phyloP scores from a whole-genome alignment of 148 eudicot species.

The Amaranthus palmeri region DNA sequence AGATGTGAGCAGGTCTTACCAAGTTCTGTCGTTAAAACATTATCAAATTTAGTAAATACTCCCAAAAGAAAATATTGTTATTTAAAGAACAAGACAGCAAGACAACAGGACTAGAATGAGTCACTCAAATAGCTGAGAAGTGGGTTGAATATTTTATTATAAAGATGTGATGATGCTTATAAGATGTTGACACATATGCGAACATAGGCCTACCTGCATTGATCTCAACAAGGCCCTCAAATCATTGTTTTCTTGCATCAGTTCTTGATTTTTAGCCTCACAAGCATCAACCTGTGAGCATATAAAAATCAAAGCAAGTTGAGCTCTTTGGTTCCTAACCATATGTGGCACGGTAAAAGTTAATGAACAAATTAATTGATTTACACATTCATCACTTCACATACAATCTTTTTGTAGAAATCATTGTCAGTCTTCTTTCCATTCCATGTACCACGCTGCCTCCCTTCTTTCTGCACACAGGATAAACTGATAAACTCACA shows the following conservation, averaged over 20 bases:
- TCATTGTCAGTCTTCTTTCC: slow-evolving; percentile 97
- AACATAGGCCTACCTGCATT: slow-evolving; percentile 56
- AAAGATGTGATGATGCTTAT: no score
- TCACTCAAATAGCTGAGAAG: background rate
- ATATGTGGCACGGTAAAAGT: slow-evolving; percentile 5
- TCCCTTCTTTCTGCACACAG: slow-evolving; percentile 86
- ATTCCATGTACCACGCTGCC: slow-evolving; percentile 99
- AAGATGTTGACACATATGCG: background rate
- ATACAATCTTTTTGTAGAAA: slow-evolving; percentile 90
- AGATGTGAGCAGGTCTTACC: background rate
- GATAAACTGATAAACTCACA: background rate
- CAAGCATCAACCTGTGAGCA: slow-evolving; percentile 84
- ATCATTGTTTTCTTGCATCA: slow-evolving; percentile 89
- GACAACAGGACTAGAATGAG: background rate
- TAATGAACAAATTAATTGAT: background rate
- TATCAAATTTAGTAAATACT: background rate
- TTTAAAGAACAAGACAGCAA: background rate
- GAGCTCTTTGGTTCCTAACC: background rate
- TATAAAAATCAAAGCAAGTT: slow-evolving; percentile 14
- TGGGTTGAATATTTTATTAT: background rate
- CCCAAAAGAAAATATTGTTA: background rate
- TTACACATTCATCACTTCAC: slow-evolving; percentile 21
- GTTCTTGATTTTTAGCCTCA: slow-evolving; percentile 94
- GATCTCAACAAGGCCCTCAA: slow-evolving; percentile 88
- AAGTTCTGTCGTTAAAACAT: background rate